Percentiles rank a stretch among this genome's conserved stretches.
Evolutionary conservation across 257 asterid genomes (phyloP).

Genomic region (Primulina tabacum): DNA sequence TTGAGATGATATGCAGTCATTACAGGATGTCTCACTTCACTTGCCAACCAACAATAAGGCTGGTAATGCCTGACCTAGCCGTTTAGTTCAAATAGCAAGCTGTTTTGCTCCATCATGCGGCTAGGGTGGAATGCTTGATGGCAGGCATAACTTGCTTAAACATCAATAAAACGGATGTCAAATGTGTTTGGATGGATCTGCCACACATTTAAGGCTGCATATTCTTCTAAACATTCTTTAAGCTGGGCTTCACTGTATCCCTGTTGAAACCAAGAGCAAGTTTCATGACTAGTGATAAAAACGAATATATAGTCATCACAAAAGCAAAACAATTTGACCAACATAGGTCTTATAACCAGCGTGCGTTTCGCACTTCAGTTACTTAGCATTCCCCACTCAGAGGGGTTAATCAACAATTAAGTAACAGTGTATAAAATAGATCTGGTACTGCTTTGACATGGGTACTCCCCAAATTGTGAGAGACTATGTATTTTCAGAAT

Average conservation of each 20-base stretch:
- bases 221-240: slow-evolving; percentile 93
- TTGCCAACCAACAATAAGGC: background rate
- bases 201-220: slow-evolving; percentile 96
- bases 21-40: no score
- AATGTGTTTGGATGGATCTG: slow-evolving; percentile 96
- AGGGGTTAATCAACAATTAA: background rate
- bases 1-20: no score
- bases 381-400: no score
- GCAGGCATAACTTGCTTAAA: slow-evolving; percentile 29
- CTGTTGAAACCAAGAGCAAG: slow-evolving; percentile 39
- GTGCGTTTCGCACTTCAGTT: no score
- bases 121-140: background rate
- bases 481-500: slow-evolving; percentile 2
- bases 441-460: background rate
- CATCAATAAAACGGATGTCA: slow-evolving; percentile 80
- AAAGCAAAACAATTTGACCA: background rate
- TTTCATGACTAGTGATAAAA: background rate
- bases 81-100: background rate
- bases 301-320: background rate
- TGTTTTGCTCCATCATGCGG: slow-evolving; percentile 12
- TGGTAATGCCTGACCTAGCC: background rate
- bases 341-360: no score
- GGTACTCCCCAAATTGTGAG: background rate
- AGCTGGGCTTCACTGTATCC: slow-evolving; percentile 97
- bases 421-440: background rate